Percentiles rank a stretch among this genome's conserved stretches.
Evolutionary conservation across 768 basidiomycete species (phyloP).

Genomic region (Phylloporus rhodoxanthus): DNA sequence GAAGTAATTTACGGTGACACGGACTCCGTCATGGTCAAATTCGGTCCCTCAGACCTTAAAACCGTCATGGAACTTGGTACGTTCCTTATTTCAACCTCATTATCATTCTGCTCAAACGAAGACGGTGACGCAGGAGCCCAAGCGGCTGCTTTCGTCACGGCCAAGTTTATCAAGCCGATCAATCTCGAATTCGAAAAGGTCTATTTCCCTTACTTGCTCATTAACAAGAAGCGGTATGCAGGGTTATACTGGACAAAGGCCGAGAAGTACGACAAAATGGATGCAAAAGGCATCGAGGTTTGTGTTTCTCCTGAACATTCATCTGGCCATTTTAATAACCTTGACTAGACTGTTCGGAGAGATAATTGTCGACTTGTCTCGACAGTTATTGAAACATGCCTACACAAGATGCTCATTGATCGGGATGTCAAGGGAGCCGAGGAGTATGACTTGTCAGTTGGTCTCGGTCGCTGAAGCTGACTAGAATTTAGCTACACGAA

Average conservation of each 20-base stretch:
- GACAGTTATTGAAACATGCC: conserved; percentile 95
- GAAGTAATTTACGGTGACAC: conserved; percentile 98
- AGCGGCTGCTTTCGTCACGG: conserved; percentile 87
- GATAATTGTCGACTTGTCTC: conserved; percentile 99
- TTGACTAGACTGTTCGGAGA: conserved; percentile 81
- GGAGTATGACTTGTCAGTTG: conserved; percentile 47
- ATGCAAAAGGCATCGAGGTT: conserved; percentile 98
- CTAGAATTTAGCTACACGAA: conserved; percentile 73
- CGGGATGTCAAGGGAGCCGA: conserved; percentile 91
- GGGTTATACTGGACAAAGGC: conserved; percentile 95
- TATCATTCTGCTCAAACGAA: neutral
- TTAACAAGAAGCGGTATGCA: conserved; percentile 98
- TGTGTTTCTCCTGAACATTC: conserved; percentile 12
- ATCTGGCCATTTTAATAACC: neutral
- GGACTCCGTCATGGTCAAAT: conserved; percentile 98
- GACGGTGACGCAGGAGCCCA: conserved; percentile 58
- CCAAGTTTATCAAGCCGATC: conserved; percentile 90
- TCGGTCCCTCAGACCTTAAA: conserved; percentile 82
- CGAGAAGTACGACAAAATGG: conserved; percentile 99
- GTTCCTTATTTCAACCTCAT: conserved; percentile 15
- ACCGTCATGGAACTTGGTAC: conserved; percentile 87
- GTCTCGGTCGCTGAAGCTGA: conserved; percentile 15
- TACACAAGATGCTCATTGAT: conserved; percentile 97
- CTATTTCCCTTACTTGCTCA: conserved; percentile 95
- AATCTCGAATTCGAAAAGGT: conserved; percentile 99